These are phyloP conservation scores for Crepidotus variabilis DNA, from an alignment of 768 basidiomycete genomes.

Conservation along the genomic window DNA sequence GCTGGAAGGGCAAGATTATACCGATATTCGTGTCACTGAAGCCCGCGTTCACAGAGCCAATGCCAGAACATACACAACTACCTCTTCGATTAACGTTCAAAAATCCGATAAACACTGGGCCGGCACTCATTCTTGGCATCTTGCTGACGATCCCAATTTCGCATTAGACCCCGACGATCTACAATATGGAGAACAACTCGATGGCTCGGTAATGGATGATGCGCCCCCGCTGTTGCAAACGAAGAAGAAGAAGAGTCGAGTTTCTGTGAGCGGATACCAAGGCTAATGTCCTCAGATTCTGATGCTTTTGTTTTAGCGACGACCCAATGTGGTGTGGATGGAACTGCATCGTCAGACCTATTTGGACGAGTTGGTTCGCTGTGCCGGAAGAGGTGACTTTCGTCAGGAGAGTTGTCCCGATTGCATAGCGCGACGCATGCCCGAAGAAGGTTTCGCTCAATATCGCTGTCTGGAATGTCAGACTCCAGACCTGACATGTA, in stretches of 20 bases:
- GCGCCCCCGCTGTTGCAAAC: not conserved
- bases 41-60: too few species aligned
- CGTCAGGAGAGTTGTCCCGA: conserved; percentile 1
- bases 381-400: conserved; percentile 7
- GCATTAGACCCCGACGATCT: not conserved
- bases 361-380: conserved; percentile 9
- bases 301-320: conserved; percentile 3
- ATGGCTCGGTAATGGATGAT: conserved; percentile 7
- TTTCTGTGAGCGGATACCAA: conserved; percentile 7
- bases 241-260: conserved; percentile 6
- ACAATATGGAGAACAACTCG: conserved; percentile 5
- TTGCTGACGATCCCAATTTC: conserved; percentile 1
- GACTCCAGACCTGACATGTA: conserved; percentile 6
- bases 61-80: too few species aligned
- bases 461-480: conserved; percentile 10
- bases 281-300: not conserved
- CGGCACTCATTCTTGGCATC: conserved; percentile 2
- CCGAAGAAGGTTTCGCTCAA: not conserved
- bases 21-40: too few species aligned
- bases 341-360: conserved; percentile 4
- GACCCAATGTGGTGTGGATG: conserved; percentile 12
- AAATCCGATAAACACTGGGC: not conserved
- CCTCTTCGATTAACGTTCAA: not conserved
- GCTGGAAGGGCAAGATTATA: too few species aligned
- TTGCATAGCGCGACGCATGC: not conserved